Evolutionary conservation across 1,284 basidiomycete genomes (phyloP), one percentile per base, ranked within the genome.

Genomic region (Cutaneotrichosporon sp.): DNA sequence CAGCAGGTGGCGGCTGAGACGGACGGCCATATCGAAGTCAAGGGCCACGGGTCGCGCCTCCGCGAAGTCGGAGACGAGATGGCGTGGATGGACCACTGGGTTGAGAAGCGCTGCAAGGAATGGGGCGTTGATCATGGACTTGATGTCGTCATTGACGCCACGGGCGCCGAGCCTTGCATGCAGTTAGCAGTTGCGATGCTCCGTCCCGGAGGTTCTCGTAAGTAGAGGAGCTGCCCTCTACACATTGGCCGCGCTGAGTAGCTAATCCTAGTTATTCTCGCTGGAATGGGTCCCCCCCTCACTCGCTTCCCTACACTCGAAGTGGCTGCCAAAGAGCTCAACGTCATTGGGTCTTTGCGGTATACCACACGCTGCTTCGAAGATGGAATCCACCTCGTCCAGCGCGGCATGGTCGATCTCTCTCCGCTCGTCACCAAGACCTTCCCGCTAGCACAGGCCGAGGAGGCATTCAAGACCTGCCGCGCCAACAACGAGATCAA

Each of bases 291-390:
- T 1, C 45, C 34, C 17, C 56, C 63, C 11, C 37, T 63, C 29
- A 54, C 57, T 9, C 19, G 42, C 8, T 65, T 66, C 57, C 64
- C 65, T 3, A 61, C 55, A 0, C 51, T 67, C 20, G 49, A 61
- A 33, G 52, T 67, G 20, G 55, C 62, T 17, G 45, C 56, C 49
- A 90, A 90, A 74, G 88, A 93, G 72, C 70, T 93, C 22, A 81
- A 78, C 53, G 78, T 89, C 70, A 84, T 84, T 60, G 65, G 65
- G 11, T 54, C 59, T 25, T 39, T 64, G 14, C 60, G 63, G 24
- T 71, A 71, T 60, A 65, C 65, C 2, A 51, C 61, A 0, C 58
- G 61, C 19, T 63, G 61, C 34, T 71, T 65, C 55, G 63, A 70
- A 19, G 74, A 77, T 34, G 76, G 77, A 24, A 79, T 82, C 58